Percentiles rank a stretch among this genome's conserved stretches.
These are phyloP conservation scores for Cutaneotrichosporon dermatis DNA, from an alignment of 1,284 basidiomycete species.

Conservation along the genomic window DNA sequence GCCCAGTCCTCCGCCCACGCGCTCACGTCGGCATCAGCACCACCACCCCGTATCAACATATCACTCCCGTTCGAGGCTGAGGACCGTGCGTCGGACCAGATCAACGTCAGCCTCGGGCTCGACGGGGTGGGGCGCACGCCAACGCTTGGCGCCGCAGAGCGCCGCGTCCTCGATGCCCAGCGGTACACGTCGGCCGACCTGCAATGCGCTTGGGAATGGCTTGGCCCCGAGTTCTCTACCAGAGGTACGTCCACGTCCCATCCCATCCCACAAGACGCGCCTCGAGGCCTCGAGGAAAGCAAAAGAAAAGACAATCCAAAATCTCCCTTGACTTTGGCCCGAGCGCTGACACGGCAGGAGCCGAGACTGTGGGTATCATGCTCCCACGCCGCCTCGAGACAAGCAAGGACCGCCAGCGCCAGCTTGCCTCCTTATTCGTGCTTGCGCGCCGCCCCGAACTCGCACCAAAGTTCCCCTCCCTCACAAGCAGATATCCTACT, in stretches of 20 bases:
- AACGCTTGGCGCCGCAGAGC: constrained; percentile 24
- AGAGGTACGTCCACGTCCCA: constrained; percentile 23
- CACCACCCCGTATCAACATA: constrained; percentile 16
- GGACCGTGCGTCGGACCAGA: neutral
- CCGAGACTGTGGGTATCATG: constrained; percentile 32
- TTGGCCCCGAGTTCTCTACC: constrained; percentile 30
- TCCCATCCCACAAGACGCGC: neutral
- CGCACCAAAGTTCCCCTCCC: constrained; percentile 24
- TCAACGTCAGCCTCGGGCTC: constrained; percentile 20
- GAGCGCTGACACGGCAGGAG: constrained; percentile 20
- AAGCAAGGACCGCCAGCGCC: constrained; percentile 24
- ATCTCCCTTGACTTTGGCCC: neutral
- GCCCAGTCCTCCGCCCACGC: neutral
- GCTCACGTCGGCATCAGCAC: neutral
- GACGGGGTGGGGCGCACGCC: constrained; percentile 27
- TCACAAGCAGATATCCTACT: constrained; percentile 18
- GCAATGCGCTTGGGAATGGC: constrained; percentile 29
- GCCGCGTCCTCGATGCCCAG: constrained; percentile 23
- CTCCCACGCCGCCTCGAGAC: constrained; percentile 22
- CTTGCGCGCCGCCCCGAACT: constrained; percentile 25
- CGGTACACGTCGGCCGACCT: constrained; percentile 27
- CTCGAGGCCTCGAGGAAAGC: too few species aligned
- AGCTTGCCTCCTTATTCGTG: constrained; percentile 27
- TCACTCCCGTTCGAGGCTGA: constrained; percentile 17
- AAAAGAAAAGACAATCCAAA: neutral